Conservation (phyloP, 2,329 filamentous ascomycete species). For the Colletotrichum echinochloae region DNA sequence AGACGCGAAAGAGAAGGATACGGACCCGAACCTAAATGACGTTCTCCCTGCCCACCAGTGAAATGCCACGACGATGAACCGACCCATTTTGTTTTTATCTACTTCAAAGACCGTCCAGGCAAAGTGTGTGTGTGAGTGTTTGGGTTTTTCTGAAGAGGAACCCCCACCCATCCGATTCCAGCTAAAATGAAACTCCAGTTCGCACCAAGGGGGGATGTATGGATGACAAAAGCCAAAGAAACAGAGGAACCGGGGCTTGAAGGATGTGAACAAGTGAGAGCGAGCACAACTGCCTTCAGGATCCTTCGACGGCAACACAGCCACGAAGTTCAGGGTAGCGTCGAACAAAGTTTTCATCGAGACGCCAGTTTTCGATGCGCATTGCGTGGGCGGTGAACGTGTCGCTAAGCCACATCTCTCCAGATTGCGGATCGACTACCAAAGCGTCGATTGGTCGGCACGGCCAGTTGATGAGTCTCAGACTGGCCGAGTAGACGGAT, state of each 20-base stretch:
- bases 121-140: constrained; percentile 17
- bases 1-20: constrained; percentile 7
- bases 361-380: constrained; percentile 45
- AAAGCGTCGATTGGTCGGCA: constrained; percentile 44
- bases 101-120: constrained; percentile 29
- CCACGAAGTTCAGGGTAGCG: constrained; percentile 47
- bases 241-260: not conserved
- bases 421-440: constrained; percentile 45
- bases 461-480: constrained; percentile 53
- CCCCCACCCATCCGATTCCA: constrained; percentile 38
- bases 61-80: constrained; percentile 29
- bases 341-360: constrained; percentile 44
- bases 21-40: not conserved
- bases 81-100: constrained; percentile 33
- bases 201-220: constrained; percentile 14
- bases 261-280: constrained; percentile 7
- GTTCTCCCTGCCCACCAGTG: constrained; percentile 20
- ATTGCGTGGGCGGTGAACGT: constrained; percentile 45
- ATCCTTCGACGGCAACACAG: constrained; percentile 38
- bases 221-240: constrained; percentile 23
- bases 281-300: not conserved
- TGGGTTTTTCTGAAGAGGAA: constrained; percentile 10
- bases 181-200: constrained; percentile 32
- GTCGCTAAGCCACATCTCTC: constrained; percentile 45
- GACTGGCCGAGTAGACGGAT: constrained; percentile 48